Conservation (phyloP, 192 early-diverging fungal species). For the Coemansia sp. region DNA sequence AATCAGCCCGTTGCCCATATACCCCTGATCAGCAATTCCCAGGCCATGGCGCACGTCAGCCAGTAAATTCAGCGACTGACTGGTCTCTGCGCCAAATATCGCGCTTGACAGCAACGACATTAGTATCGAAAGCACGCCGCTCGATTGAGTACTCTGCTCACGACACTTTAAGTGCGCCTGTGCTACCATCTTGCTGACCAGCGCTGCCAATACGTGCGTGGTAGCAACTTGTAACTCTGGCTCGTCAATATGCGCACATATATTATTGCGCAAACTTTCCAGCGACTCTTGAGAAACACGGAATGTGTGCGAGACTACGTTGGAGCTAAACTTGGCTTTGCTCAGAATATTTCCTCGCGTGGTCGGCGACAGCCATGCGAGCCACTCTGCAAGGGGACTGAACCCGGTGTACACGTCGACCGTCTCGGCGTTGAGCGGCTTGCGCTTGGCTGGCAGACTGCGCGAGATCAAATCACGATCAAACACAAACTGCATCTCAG, state of each 20-base stretch:
- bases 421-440: conserved; percentile 23
- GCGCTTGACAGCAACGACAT: not conserved
- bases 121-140: not conserved
- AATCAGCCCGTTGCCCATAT: conserved; percentile 48
- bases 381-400: conserved; percentile 40
- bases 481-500: conserved; percentile 25
- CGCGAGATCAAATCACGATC: conserved; percentile 33
- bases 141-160: not conserved
- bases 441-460: conserved; percentile 27
- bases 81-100: conserved; percentile 9
- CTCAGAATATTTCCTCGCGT: conserved; percentile 34
- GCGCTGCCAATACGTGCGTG: conserved; percentile 35
- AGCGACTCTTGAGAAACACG: conserved; percentile 25
- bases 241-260: conserved; percentile 1
- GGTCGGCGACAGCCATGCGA: conserved; percentile 47
- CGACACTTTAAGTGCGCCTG: conserved; percentile 36
- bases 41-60: conserved; percentile 43
- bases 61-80: conserved; percentile 36
- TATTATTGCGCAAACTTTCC: conserved; percentile 13
- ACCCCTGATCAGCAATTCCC: conserved; percentile 18
- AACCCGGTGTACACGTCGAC: conserved; percentile 24
- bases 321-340: conserved; percentile 25
- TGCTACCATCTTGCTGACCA: conserved; percentile 42
- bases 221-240: not conserved
- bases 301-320: conserved; percentile 34